phyloP scores from a whole-genome alignment of 1,139 yeast genomes.

The Debaryomyces sp. region DNA sequence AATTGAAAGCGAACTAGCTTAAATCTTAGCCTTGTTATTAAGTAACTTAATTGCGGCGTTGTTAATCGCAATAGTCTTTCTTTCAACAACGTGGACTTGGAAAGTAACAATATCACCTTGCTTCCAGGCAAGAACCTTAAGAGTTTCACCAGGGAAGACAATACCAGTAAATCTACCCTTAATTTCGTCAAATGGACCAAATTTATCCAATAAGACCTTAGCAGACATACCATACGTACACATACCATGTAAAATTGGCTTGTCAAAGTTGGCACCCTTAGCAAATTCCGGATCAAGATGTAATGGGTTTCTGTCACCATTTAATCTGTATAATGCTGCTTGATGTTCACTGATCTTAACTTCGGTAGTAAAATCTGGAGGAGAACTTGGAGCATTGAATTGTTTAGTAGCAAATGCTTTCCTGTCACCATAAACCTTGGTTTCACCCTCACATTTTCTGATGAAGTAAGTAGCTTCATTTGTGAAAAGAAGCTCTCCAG shows the following conservation, averaged over 20 bases:
- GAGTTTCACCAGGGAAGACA: slow-evolving; percentile 96
- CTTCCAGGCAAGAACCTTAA: slow-evolving; percentile 85
- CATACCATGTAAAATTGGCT: slow-evolving; percentile 92
- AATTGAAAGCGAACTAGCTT: slow-evolving; percentile 9
- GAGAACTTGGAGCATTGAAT: slow-evolving; percentile 65
- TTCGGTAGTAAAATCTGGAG: slow-evolving; percentile 68
- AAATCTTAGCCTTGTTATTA: slow-evolving; percentile 46
- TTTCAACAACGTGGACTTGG: slow-evolving; percentile 82
- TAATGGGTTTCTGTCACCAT: slow-evolving; percentile 94
- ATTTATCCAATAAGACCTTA: slow-evolving; percentile 75
- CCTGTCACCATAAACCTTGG: slow-evolving; percentile 51
- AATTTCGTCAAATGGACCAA: slow-evolving; percentile 80
- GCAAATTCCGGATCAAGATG: slow-evolving; percentile 95
- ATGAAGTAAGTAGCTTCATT: slow-evolving; percentile 87
- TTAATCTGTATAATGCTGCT: slow-evolving; percentile 88
- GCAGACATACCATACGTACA: slow-evolving; percentile 84
- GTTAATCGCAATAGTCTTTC: slow-evolving; percentile 77
- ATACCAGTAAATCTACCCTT: slow-evolving; percentile 91
- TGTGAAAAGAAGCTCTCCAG: slow-evolving; percentile 72
- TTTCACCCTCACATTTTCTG: slow-evolving; percentile 77
- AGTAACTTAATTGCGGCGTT: slow-evolving; percentile 83
- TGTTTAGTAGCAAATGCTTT: slow-evolving; percentile 62
- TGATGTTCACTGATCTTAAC: slow-evolving; percentile 70
- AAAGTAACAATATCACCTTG: slow-evolving; percentile 68
- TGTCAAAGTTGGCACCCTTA: slow-evolving; percentile 80